A percentile compares a stretch with the other conserved stretches of the same genome.
Conservation (phyloP, 768 basidiomycete species). For the Amanita pseudoporphyria region DNA sequence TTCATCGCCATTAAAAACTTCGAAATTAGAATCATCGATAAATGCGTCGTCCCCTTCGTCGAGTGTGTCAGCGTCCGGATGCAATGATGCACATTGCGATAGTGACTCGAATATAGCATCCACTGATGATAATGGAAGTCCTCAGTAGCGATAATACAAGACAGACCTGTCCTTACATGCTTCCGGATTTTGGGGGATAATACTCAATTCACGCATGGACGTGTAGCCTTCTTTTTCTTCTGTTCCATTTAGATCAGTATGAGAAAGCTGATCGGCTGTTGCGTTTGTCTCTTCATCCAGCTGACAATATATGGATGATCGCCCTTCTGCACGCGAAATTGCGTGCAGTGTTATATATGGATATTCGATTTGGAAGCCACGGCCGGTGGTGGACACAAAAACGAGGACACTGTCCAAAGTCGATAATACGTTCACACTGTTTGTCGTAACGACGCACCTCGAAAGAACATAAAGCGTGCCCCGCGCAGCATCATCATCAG, state of each 20-base stretch:
- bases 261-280: conserved; percentile 10
- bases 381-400: conserved; percentile 61
- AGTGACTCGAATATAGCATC: conserved; percentile 83
- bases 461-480: conserved; percentile 84
- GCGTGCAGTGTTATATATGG: conserved; percentile 92
- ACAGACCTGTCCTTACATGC: conserved; percentile 39
- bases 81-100: conserved; percentile 75
- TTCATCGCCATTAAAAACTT: conserved; percentile 46
- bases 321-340: conserved; percentile 58
- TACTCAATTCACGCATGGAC: conserved; percentile 68
- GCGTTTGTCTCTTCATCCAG: conserved; percentile 55
- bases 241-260: conserved; percentile 16
- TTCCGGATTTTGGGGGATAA: conserved; percentile 50
- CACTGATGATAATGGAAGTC: conserved; percentile 32
- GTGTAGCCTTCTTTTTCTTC: conserved; percentile 16
- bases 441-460: conserved; percentile 38
- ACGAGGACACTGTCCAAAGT: conserved; percentile 43
- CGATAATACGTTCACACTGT: neutral
- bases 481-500: conserved; percentile 34
- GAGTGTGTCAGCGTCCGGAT: conserved; percentile 52
- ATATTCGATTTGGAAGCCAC: conserved; percentile 80
- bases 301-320: conserved; percentile 86
- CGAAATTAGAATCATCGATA: conserved; percentile 45
- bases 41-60: conserved; percentile 50
- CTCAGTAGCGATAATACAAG: neutral